phyloP scores from a whole-genome alignment of 1,284 basidiomycete genomes.

The Pascua sp. region DNA sequence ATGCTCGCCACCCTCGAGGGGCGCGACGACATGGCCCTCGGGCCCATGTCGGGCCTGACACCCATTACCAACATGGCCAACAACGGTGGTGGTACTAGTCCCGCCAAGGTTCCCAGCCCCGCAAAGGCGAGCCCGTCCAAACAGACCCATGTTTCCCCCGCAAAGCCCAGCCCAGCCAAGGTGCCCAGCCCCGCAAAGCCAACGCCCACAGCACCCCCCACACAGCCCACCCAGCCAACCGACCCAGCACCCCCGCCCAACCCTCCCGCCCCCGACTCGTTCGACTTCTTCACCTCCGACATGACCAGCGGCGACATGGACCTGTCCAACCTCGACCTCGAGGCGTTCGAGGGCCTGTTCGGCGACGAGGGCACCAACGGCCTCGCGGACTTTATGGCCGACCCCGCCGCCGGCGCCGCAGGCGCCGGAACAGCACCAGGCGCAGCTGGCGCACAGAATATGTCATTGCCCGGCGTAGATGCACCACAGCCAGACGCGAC shows the following conservation, averaged over 20 bases:
- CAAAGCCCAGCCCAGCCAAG: no score
- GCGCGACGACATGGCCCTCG: background rate
- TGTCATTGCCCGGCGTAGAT: background rate
- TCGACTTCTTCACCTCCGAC: constrained; percentile 3
- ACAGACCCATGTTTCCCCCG: no score
- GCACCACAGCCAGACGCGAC: background rate
- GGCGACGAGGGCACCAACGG: constrained; percentile 1
- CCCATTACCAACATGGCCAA: no score
- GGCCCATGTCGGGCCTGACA: no score
- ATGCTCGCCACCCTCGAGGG: constrained; percentile 13
- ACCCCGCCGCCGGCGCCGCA: background rate
- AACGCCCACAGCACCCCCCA: background rate
- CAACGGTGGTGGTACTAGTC: background rate
- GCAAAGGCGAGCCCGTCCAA: background rate
- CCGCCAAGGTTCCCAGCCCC: no score
- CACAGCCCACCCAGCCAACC: background rate
- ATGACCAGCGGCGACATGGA: constrained; percentile 13
- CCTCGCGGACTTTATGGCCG: background rate
- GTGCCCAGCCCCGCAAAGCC: no score
- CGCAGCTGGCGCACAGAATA: background rate
- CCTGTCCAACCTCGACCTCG: constrained; percentile 14
- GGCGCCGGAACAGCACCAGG: background rate
- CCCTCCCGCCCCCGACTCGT: background rate
- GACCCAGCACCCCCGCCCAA: background rate
- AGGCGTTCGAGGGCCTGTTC: constrained; percentile 14